A percentile compares a stretch with the other conserved stretches of the same genome.
These are phyloP conservation scores for Suhomyces sp. DNA, from an alignment of 805 yeast species.

Conservation along the genomic window DNA sequence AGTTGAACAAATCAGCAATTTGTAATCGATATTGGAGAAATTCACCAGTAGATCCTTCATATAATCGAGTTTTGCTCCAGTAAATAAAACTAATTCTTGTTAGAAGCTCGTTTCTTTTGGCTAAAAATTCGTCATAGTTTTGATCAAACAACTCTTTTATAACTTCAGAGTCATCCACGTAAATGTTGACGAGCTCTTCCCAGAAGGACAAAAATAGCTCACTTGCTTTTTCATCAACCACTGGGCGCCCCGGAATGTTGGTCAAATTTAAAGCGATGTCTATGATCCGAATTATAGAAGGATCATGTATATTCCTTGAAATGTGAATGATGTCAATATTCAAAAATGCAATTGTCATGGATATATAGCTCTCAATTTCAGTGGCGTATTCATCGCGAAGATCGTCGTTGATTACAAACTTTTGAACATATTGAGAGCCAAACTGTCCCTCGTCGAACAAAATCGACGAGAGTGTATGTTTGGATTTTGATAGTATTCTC, in stretches of 20 bases:
- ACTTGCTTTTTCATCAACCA: constrained; percentile 54
- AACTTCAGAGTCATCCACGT: constrained; percentile 46
- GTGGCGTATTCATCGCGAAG: constrained; percentile 26
- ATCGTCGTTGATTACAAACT: constrained; percentile 28
- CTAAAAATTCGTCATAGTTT: constrained; percentile 12
- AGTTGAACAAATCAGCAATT: constrained; percentile 73
- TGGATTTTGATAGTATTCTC: constrained; percentile 32
- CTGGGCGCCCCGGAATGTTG: constrained; percentile 54
- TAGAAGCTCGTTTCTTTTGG: constrained; percentile 33
- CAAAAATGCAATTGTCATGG: constrained; percentile 44
- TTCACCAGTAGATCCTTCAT: constrained; percentile 45
- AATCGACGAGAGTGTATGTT: constrained; percentile 25
- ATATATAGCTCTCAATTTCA: constrained; percentile 41
- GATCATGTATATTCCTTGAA: constrained; percentile 36
- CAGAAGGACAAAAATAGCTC: constrained; percentile 61
- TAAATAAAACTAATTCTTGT: constrained; percentile 56
- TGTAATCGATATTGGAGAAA: constrained; percentile 69
- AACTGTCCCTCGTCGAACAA: constrained; percentile 43
- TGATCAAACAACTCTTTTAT: constrained; percentile 10
- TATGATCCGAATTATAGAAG: constrained; percentile 39
- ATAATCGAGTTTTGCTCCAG: constrained; percentile 62
- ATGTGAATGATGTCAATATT: constrained; percentile 46
- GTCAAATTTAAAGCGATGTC: constrained; percentile 52
- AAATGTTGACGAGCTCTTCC: constrained; percentile 61
- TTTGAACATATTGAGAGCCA: constrained; percentile 40